These are phyloP conservation scores for Apophysomyces elegans DNA, from an alignment of 371 early-diverging fungal genomes.

Conservation along the genomic window DNA sequence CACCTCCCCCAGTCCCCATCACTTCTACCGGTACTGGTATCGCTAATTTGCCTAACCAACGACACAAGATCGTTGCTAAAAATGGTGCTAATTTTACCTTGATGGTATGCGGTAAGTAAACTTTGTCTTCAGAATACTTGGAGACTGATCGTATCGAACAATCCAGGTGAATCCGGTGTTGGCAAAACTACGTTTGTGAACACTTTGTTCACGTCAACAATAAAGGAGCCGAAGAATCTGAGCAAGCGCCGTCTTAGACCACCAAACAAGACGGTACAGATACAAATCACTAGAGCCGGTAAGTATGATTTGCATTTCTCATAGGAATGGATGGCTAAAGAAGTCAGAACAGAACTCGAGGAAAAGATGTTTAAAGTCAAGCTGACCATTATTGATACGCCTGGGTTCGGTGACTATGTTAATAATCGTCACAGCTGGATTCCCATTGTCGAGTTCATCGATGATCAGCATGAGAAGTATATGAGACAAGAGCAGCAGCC, in stretches of 20 bases:
- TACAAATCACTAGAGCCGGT: conserved; percentile 93
- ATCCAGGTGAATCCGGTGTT: conserved; percentile 62
- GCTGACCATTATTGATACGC: conserved; percentile 90
- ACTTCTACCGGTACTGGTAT: conserved; percentile 87
- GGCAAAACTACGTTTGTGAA: conserved; percentile 94
- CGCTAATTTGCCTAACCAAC: conserved; percentile 98
- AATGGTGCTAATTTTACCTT: conserved; percentile 94
- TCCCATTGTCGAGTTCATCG: conserved; percentile 82
- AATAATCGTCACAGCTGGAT: conserved; percentile 76
- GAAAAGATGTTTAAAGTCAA: conserved; percentile 96
- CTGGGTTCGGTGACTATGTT: conserved; percentile 92
- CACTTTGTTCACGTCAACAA: conserved; percentile 83
- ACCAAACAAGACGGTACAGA: conserved; percentile 90
- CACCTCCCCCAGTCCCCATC: conserved; percentile 51
- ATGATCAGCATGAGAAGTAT: conserved; percentile 94
- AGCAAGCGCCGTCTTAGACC: conserved; percentile 81
- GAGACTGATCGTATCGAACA: not conserved
- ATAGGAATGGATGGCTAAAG: not conserved
- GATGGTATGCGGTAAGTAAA: conserved; percentile 92
- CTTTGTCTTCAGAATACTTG: not conserved
- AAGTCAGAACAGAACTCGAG: conserved; percentile 74
- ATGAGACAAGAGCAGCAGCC: conserved; percentile 77
- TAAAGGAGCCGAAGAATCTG: conserved; percentile 88
- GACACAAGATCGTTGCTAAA: conserved; percentile 94
- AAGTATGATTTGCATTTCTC: conserved; percentile 23